Conservation (phyloP, 768 basidiomycete species). For the Crepidotus variabilis region DNA sequence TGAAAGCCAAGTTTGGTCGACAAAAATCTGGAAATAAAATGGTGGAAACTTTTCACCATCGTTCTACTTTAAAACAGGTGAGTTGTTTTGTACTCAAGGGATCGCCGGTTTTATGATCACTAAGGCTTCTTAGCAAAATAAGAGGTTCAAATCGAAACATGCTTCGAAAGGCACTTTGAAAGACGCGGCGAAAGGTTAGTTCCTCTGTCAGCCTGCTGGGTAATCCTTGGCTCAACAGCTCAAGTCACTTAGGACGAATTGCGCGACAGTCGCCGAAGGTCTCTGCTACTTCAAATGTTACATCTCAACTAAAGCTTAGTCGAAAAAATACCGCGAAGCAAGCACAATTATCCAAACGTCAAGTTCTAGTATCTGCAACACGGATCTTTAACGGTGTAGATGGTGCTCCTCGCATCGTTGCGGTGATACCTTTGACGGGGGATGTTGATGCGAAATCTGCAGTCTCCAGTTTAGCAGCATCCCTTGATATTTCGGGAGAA, state of each 20-base stretch:
- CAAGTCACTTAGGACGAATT: constrained; percentile 45
- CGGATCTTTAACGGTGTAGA: constrained; percentile 78
- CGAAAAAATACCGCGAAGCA: constrained; percentile 86
- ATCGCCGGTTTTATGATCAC: too few species aligned
- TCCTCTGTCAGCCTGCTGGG: neutral
- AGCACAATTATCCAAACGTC: constrained; percentile 67
- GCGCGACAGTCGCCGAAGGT: constrained; percentile 53
- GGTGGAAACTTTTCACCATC: constrained; percentile 58
- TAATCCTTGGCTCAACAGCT: neutral
- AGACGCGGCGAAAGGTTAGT: constrained; percentile 77
- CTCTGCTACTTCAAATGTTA: constrained; percentile 39
- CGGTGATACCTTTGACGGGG: constrained; percentile 78
- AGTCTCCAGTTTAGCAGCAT: constrained; percentile 53
- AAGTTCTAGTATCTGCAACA: constrained; percentile 61
- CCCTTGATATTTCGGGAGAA: constrained; percentile 51
- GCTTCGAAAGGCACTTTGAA: constrained; percentile 82
- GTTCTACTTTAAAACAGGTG: constrained; percentile 85
- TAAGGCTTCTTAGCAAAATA: constrained; percentile 63
- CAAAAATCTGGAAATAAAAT: constrained; percentile 17
- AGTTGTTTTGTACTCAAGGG: constrained; percentile 13
- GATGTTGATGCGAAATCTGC: constrained; percentile 54
- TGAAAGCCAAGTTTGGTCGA: too few species aligned
- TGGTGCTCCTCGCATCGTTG: constrained; percentile 81
- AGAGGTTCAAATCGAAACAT: constrained; percentile 89
- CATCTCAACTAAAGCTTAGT: constrained; percentile 72